phyloP scores from a whole-genome alignment of 768 basidiomycete genomes.

The Pleurotus cornucopiae region DNA sequence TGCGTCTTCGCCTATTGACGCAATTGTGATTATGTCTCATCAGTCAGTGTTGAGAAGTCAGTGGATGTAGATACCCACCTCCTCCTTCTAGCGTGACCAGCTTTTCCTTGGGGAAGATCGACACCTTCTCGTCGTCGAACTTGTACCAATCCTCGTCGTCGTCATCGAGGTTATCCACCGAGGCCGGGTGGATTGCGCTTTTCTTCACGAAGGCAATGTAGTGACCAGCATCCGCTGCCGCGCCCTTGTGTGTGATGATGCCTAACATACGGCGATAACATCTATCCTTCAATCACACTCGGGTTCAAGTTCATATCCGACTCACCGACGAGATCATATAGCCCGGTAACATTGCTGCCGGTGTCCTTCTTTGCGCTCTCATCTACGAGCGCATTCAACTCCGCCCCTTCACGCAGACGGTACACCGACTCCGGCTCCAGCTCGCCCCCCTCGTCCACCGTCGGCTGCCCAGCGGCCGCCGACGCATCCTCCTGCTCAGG shows the following conservation, averaged over 20 bases:
- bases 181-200: constrained; percentile 49
- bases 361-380: constrained; percentile 60
- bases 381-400: constrained; percentile 63
- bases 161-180: constrained; percentile 46
- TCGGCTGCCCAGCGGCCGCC: constrained; percentile 14
- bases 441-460: constrained; percentile 34
- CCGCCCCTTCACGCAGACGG: constrained; percentile 58
- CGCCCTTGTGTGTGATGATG: constrained; percentile 96
- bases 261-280: constrained; percentile 36
- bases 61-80: constrained; percentile 29
- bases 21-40: too few relatives aligned
- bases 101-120: constrained; percentile 81
- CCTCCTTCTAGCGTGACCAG: constrained; percentile 84
- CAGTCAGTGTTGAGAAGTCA: too few relatives aligned
- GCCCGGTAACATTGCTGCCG: constrained; percentile 71
- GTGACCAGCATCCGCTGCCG: constrained; percentile 91
- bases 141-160: constrained; percentile 92
- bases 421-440: constrained; percentile 64
- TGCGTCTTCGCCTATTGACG: constrained; percentile 65
- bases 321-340: constrained; percentile 91
- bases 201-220: constrained; percentile 92
- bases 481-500: constrained; percentile 3
- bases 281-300: neutral
- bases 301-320: constrained; percentile 10
- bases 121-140: constrained; percentile 95